Evolutionary conservation across 768 basidiomycete species (phyloP).

Genomic region (Ephemerocybe angulata): DNA sequence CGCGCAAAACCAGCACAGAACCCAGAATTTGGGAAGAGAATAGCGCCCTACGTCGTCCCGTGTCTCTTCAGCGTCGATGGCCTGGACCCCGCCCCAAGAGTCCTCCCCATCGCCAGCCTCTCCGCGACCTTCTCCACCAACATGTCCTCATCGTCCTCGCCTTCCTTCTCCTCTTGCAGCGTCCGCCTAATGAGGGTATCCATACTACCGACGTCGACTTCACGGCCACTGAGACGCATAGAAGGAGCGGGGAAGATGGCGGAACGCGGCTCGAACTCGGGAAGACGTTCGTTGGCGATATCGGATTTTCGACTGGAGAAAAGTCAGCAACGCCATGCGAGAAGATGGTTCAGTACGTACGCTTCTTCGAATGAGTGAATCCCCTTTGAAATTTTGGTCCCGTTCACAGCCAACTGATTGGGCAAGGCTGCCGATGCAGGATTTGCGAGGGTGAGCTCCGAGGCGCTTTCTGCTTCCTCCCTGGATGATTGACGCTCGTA

Average conservation of each 20-base stretch:
- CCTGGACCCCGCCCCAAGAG: conserved; percentile 31
- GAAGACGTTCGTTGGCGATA: conserved; percentile 71
- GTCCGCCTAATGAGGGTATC: conserved; percentile 62
- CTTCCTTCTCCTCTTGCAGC: conserved; percentile 49
- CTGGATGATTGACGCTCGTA: conserved; percentile 31
- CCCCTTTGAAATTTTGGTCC: conserved; percentile 51
- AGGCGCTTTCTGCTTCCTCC: conserved; percentile 76
- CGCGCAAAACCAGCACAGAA: no score
- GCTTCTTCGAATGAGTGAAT: conserved; percentile 77
- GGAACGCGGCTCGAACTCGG: conserved; percentile 44
- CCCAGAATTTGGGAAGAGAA: no score
- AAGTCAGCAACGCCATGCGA: neutral
- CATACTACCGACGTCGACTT: conserved; percentile 48
- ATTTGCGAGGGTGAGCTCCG: conserved; percentile 53
- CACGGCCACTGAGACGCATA: conserved; percentile 43
- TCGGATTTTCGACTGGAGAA: conserved; percentile 62
- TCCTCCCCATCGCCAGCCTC: conserved; percentile 50
- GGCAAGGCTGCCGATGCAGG: conserved; percentile 17
- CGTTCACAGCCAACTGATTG: conserved; percentile 60
- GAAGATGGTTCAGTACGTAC: conserved; percentile 36
- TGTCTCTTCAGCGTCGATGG: conserved; percentile 59
- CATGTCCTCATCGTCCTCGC: conserved; percentile 39
- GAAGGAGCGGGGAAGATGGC: conserved; percentile 59
- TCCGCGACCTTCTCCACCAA: conserved; percentile 42
- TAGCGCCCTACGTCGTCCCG: conserved; percentile 49